Base-by-base conservation (phyloP, 176 grass and related monocot genomes). In the Puccinellia tenuiflora region DNA sequence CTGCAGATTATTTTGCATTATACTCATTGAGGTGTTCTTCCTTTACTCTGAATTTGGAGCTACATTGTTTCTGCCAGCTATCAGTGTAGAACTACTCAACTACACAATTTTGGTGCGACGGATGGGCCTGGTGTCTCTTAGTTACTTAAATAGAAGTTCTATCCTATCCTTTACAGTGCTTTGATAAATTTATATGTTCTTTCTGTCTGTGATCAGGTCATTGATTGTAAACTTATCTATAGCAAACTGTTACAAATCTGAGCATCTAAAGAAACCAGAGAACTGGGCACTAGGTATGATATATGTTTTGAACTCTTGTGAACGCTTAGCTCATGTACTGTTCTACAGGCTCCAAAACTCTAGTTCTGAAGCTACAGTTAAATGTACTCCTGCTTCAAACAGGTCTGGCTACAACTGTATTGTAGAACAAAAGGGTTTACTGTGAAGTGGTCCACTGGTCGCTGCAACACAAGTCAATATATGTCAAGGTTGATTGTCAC, bases 241-340 rank as follows among this genome's bases (percentile, higher is more conserved):
- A 25, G 97, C 97, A 38, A 99, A 99, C 89, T 91, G 92, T 72
- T 99, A 99, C 68, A 96, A 96, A 87, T 86, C 89, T 76, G 93
- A 96, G 61, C 97, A 99, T 82, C 84, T 99, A 3, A 94, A 95
- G 90, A 88, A 72, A 62, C 89, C 91, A 6, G 97, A 99, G 84
- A 99, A 99, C 80, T 99, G 93, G 93, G 87, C 85, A 39, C 90
- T 96, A 78, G 97, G 97, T 99, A 94, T 85, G 29, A 62, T 66
- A 59, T 65, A 9, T 88, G 7, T 47, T 80, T 83, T 83, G 31
- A 74, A 6, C 59, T 48, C 42, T 30, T 64, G 3, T 82, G 29
- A 35, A 65, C 1, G 33, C 26, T 80, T 80, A 37, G 16, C 42
- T 45, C 42, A 45, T 45, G 53, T 68, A 37, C 48, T 17, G 14